Evolutionary conservation across 139 green algal genomes (phyloP), one percentile per base, ranked within the genome.

Genomic region (Chlamydomonas sp.): DNA sequence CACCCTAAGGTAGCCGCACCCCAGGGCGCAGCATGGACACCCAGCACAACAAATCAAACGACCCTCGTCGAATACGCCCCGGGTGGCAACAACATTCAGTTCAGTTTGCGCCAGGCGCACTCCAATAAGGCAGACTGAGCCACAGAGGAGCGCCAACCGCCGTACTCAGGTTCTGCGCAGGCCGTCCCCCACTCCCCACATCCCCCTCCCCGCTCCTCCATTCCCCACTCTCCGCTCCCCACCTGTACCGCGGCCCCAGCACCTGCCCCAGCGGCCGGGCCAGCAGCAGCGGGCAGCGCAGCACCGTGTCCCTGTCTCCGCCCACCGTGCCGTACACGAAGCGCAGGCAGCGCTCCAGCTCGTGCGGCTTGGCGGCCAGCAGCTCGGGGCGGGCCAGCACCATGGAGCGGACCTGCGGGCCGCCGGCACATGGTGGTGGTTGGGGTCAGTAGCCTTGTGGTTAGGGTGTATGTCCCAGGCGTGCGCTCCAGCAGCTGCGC

Each of bases 331-430:
- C 63, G 57, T 62, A n/a, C 75, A 89, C 78, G 78, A 88, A 91
- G 9, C 62, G 18, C 5, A 88, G 78, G 75, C 85, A 87, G 71
- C 90, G 90, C 85, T 89, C 72, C 84, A 93, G 87, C 74, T 93
- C 90, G 69, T 90, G 83, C 9, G 71, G 67, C 87, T 93, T 93
- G 57, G 85, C 85, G 17, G 80, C 63, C 77, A 93, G 80, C 7
- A 93, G 78, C 17, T 87, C 90, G 6, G 90, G 90, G 57, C 83
- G 88, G 0, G 63, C 63, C 4, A 78, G 16, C 9, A 86, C 87
- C 63, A 93, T 75, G 2, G 64, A 12, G 0, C 75, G 79, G n/a
- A 89, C 69, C 90, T 93, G 89, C 31, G 49, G 49, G 31, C 31
- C 31, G 31, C 31, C 31, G 31, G 31, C 31, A 49, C 31, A 49